Conservation (phyloP, 345 rosid species). For the thale cress (Arabidopsis thaliana) region TAIR10.1 NC_003076.8:25429001-25429500, state of each 20-base stretch:
- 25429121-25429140: too few relatives aligned
- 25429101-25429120: not conserved
- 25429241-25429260: not conserved
- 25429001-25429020: slow-evolving; percentile 40
- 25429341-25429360: not conserved
- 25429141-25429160: too few relatives aligned
- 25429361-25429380: slow-evolving; percentile 16
- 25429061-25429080: slow-evolving; percentile 31
- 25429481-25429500: not conserved
- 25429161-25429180: slow-evolving; percentile 2
- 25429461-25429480: slow-evolving; percentile 34
- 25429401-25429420: slow-evolving; percentile 45
- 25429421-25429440: slow-evolving; percentile 39
- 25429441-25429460: slow-evolving; percentile 41
- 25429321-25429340: not conserved
- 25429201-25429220: not conserved
- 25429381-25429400: slow-evolving; percentile 25
- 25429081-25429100: slow-evolving; percentile 16
- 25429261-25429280: too few relatives aligned
- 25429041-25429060: slow-evolving; percentile 23
- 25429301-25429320: not conserved
- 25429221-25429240: not conserved
- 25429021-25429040: slow-evolving; percentile 20
- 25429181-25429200: not conserved
- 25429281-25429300: too few relatives aligned